Evolutionary conservation across 805 yeast species (phyloP).

Genomic region (Candida ulmi): DNA sequence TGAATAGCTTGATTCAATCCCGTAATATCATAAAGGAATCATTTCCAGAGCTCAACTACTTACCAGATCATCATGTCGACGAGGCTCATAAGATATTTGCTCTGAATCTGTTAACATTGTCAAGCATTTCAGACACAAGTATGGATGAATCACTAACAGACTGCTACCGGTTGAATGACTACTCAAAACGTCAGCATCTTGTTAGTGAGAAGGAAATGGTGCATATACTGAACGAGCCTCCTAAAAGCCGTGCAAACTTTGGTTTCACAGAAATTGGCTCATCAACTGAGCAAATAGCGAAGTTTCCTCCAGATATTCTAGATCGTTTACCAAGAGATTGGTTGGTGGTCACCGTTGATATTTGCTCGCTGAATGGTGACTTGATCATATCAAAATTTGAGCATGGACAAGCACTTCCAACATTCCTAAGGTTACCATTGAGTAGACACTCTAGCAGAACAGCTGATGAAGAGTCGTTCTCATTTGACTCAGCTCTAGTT

Average conservation of each 20-base stretch:
- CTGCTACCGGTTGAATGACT: conserved; percentile 22
- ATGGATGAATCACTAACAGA: conserved; percentile 15
- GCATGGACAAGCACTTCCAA: conserved; percentile 29
- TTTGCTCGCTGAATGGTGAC: conserved; percentile 52
- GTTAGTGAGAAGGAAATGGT: conserved; percentile 22
- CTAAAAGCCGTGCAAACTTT: conserved; percentile 14
- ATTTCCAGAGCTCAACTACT: conserved; percentile 14
- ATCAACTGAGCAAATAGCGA: conserved; percentile 2
- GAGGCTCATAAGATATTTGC: conserved; percentile 20
- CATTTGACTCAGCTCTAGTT: conserved; percentile 39
- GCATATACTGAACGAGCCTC: conserved; percentile 8
- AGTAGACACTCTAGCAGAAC: conserved; percentile 42
- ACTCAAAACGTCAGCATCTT: conserved; percentile 21
- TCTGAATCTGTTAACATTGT: conserved; percentile 20
- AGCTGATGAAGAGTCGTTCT: conserved; percentile 34
- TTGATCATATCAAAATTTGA: conserved; percentile 46
- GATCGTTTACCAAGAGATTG: conserved; percentile 39
- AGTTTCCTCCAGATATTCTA: conserved; percentile 3
- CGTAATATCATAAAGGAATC: conserved; percentile 12
- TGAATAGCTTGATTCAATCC: conserved; percentile 19
- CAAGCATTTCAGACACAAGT: conserved; percentile 19
- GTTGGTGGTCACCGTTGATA: conserved; percentile 56
- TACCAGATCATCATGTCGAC: conserved; percentile 23
- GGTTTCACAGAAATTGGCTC: conserved; percentile 4
- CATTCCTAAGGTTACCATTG: conserved; percentile 54